phyloP scores from a whole-genome alignment of 116 monocot species.

The Thalassia testudinum region DNA sequence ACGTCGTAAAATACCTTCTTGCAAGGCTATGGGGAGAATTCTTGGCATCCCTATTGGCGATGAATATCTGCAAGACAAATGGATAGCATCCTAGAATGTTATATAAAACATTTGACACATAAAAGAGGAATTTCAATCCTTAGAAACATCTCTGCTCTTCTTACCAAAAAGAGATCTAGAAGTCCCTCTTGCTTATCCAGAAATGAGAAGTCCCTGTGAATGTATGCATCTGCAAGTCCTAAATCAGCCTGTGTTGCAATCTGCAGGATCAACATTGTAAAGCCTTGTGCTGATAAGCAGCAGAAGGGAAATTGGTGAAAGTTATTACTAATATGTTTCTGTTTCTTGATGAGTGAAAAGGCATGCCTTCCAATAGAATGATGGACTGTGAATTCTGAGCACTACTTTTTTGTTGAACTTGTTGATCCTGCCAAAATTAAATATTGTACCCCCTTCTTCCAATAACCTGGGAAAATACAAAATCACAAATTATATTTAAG shows the following conservation, averaged over 20 bases:
- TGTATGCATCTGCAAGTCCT: slow-evolving; percentile 28
- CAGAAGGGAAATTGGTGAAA: too few relatives aligned
- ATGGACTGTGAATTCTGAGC: slow-evolving; percentile 13
- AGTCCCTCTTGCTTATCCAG: slow-evolving; percentile 22
- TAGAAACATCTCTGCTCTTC: too few relatives aligned
- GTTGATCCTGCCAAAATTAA: slow-evolving; percentile 8
- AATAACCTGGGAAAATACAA: slow-evolving; percentile 10
- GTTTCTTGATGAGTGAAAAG: too few relatives aligned
- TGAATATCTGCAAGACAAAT: slow-evolving; percentile 49
- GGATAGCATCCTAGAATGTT: neutral
- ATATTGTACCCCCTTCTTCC: slow-evolving; percentile 24
- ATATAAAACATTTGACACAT: neutral
- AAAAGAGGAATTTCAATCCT: too few relatives aligned
- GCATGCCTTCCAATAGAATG: slow-evolving; percentile 23
- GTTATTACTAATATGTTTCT: too few relatives aligned
- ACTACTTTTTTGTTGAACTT: slow-evolving; percentile 4
- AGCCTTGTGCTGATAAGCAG: too few relatives aligned
- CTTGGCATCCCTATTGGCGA: slow-evolving; percentile 55
- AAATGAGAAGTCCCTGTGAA: slow-evolving; percentile 22
- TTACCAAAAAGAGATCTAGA: slow-evolving; percentile 18
- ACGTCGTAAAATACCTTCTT: slow-evolving; percentile 25
- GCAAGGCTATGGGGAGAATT: slow-evolving; percentile 14
- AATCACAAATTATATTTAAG: too few relatives aligned
- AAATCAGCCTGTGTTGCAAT: slow-evolving; percentile 24
- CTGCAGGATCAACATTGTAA: too few relatives aligned